Base-by-base conservation (phyloP, 257 asterid genomes). In the Forsythia viridissima region DNA sequence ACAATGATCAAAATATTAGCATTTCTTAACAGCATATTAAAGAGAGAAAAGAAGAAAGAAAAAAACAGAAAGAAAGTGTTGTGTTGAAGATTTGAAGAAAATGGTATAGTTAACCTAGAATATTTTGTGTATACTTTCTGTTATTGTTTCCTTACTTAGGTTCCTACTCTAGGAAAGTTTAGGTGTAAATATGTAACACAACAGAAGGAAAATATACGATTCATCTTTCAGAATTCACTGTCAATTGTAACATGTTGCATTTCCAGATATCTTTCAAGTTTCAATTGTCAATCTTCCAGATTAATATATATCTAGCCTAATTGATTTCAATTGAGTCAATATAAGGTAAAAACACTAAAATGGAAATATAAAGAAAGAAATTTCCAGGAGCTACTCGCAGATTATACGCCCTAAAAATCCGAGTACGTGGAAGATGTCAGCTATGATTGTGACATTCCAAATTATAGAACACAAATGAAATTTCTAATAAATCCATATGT, bases 1-100 rank as follows among this genome's bases (percentile, higher is more conserved):
- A 79, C 36, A 82, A 72, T 63, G 71, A 79, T 63, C 24, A 75
- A 30, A 65, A 70, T 38, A 65, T 81, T 82, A 83, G 86, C 77
- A 75, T 13, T 30, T 48, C 37, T 38, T 37, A 79, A 76, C 39
- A 80, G 55, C 83, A 65, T 42, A 13, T 66, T 6, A 2, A 59
- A 72, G 76, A 82, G 41, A 48, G 30, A 81, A 66, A 66, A 70
- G 43, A 15, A 78, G 36, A 82, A 46, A 48, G 5, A 13, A 51
- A 30, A 2, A 42, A 12, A 7, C 52, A 44, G 52, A 44, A 5
- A 42, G 46, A 42, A 5, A 42, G 9, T 8, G 51, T 43, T 8
- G 8, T 8, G 2, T 6, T 43, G 51, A 6, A 12, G 8, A 12
- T 43, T 8, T 12, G 21, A 2, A n/a, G n/a, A 65, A 73, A 34